phyloP scores from a whole-genome alignment of 2,329 filamentous ascomycete species.

The Trichophyton mentagrophytes region DNA sequence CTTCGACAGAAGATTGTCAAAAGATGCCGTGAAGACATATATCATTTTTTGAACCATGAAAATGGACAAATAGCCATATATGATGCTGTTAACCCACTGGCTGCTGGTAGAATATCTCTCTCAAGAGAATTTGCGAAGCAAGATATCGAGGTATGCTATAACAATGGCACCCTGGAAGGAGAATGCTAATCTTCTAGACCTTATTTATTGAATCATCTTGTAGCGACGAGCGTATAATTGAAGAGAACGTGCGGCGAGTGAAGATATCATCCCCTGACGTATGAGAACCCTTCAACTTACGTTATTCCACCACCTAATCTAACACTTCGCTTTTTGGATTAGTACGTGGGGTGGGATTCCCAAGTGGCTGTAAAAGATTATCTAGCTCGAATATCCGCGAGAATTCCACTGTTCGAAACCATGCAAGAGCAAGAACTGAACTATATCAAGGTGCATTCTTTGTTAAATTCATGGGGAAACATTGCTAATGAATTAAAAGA shows the following conservation, averaged over 20 bases:
- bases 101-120: conserved; percentile 65
- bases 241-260: conserved; percentile 91
- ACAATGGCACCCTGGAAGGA: background rate
- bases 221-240: conserved; percentile 81
- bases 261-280: conserved; percentile 96
- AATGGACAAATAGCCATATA: conserved; percentile 98
- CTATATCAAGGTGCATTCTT: conserved; percentile 59
- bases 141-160: conserved; percentile 59
- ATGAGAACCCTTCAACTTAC: conserved; percentile 25
- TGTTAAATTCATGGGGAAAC: background rate
- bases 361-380: conserved; percentile 90
- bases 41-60: conserved; percentile 88
- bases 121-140: conserved; percentile 98
- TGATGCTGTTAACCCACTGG: conserved; percentile 89
- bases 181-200: conserved; percentile 44
- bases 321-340: conserved; percentile 5
- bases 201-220: conserved; percentile 95
- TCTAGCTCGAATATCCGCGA: conserved; percentile 72
- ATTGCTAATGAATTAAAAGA: conserved; percentile 31
- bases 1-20: conserved; percentile 94
- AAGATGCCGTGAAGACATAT: conserved; percentile 94
- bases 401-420: conserved; percentile 91
- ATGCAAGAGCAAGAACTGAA: conserved; percentile 92
- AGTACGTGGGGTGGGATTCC: conserved; percentile 84
- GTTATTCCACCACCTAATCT: background rate